Conservation (phyloP, 177 flowering plant species). For the Vitis hybrid region DNA sequence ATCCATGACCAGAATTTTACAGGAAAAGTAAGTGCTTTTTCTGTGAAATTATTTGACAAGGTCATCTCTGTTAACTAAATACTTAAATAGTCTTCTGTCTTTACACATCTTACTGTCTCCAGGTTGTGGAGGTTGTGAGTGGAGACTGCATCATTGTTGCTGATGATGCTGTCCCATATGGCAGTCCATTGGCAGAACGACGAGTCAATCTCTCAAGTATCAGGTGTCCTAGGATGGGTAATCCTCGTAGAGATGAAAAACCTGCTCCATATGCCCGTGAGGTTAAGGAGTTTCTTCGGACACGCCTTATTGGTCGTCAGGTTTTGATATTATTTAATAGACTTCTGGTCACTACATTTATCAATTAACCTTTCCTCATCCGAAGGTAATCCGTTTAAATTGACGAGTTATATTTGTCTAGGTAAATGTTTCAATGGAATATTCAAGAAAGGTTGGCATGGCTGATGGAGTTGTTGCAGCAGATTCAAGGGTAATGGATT, state of each 20-base stretch:
- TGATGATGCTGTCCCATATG: conserved; percentile 83
- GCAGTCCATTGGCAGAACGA: conserved; percentile 85
- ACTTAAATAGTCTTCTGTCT: neutral
- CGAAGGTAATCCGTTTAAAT: neutral
- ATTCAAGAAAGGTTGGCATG: conserved; percentile 74
- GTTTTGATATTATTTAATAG: conserved; percentile 33
- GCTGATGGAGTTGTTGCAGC: conserved; percentile 51
- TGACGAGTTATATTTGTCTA: conserved; percentile 21
- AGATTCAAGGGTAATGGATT: conserved; percentile 91
- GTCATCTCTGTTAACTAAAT: neutral
- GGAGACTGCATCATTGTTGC: conserved; percentile 94
- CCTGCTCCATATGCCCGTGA: conserved; percentile 93
- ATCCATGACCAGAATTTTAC: conserved; percentile 90
- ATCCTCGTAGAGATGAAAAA: conserved; percentile 82
- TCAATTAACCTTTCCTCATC: neutral
- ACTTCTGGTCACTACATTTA: neutral
- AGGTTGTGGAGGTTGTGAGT: conserved; percentile 99
- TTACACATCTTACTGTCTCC: conserved; percentile 10
- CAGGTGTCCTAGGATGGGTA: conserved; percentile 83
- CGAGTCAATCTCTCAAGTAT: conserved; percentile 95
- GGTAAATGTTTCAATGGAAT: conserved; percentile 97
- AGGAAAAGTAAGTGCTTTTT: conserved; percentile 60
- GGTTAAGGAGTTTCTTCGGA: conserved; percentile 81
- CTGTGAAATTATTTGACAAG: no score
- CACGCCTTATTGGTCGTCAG: conserved; percentile 78